A percentile compares a stretch with the other conserved stretches of the same genome.
These are phyloP conservation scores for Fusarium incarnatum DNA, from an alignment of 2,329 filamentous ascomycete genomes.

Conservation along the genomic window DNA sequence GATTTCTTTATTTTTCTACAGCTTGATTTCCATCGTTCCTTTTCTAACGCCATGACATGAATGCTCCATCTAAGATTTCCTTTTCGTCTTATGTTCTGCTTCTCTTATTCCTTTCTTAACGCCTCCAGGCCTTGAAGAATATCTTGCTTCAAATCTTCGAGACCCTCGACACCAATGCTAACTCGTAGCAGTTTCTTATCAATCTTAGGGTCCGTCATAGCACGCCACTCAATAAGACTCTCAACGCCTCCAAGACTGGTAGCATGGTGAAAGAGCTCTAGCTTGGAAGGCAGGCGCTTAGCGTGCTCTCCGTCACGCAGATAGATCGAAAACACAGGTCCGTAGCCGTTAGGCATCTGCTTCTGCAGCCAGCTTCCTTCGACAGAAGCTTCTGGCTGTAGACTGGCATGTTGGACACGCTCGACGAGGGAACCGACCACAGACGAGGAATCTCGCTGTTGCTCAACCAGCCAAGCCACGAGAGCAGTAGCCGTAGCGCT, in stretches of 20 bases:
- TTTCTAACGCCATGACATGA: neutral
- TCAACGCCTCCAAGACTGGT: slow-evolving; percentile 95
- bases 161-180: slow-evolving; percentile 87
- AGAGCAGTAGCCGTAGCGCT: slow-evolving; percentile 75
- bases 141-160: slow-evolving; percentile 86
- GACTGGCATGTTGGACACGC: slow-evolving; percentile 78
- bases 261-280: slow-evolving; percentile 90
- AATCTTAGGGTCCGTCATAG: slow-evolving; percentile 82
- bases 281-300: slow-evolving; percentile 77
- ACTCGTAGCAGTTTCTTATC: slow-evolving; percentile 80
- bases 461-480: slow-evolving; percentile 75
- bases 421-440: slow-evolving; percentile 66
- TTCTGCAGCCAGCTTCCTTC: slow-evolving; percentile 77
- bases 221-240: slow-evolving; percentile 95
- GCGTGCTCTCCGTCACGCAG: slow-evolving; percentile 72
- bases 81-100: neutral
- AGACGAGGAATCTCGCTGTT: slow-evolving; percentile 55
- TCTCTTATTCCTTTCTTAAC: slow-evolving; percentile 50
- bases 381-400: slow-evolving; percentile 73
- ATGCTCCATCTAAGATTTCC: neutral
- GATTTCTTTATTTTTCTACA: slow-evolving; percentile 7
- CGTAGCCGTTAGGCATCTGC: slow-evolving; percentile 94
- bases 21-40: neutral
- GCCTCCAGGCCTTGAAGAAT: slow-evolving; percentile 73
- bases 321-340: slow-evolving; percentile 85